Conservation (phyloP, 352 stramenopile species). For the Globisporangium canariense region DNA sequence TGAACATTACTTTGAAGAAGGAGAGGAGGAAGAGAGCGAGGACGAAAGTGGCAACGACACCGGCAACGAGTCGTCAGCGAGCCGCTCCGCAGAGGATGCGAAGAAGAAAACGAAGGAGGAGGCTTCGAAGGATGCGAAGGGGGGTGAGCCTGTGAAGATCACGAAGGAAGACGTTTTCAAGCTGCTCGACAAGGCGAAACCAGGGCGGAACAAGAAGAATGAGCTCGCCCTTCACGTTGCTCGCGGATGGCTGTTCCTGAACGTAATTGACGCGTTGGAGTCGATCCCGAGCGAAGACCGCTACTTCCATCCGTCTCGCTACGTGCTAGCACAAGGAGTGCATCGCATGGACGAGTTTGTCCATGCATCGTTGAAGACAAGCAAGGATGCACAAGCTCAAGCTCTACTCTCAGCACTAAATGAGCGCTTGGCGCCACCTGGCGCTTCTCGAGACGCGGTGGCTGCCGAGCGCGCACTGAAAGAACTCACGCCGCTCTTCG, state of each 20-base stretch:
- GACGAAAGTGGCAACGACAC: conserved; percentile 10
- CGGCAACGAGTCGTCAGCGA: conserved; percentile 10
- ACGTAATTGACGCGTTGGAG: conserved; percentile 71
- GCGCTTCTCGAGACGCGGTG: conserved; percentile 16
- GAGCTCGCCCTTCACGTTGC: conserved; percentile 20
- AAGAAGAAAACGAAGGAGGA: conserved; percentile 7
- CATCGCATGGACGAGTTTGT: conserved; percentile 47
- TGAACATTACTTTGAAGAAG: conserved; percentile 59
- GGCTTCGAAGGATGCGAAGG: conserved; percentile 12
- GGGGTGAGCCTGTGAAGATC: conserved; percentile 14
- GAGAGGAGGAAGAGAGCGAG: conserved; percentile 23
- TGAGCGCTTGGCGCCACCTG: conserved; percentile 18
- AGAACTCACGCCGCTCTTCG: conserved; percentile 55
- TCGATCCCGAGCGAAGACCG: conserved; percentile 74
- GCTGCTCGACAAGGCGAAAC: conserved; percentile 23
- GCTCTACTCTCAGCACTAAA: conserved; percentile 25
- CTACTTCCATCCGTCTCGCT: conserved; percentile 77
- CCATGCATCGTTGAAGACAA: conserved; percentile 10
- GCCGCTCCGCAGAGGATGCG: conserved; percentile 1
- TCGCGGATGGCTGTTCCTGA: conserved; percentile 46
- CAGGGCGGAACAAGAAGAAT: neutral
- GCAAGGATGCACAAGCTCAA: conserved; percentile 8
- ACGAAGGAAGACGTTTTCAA: conserved; percentile 42
- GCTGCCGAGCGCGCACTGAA: conserved; percentile 44
- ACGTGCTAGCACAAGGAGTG: conserved; percentile 50